phyloP scores from a whole-genome alignment of 306 rosid genomes.

The Chamaecrista fasciculata region DNA sequence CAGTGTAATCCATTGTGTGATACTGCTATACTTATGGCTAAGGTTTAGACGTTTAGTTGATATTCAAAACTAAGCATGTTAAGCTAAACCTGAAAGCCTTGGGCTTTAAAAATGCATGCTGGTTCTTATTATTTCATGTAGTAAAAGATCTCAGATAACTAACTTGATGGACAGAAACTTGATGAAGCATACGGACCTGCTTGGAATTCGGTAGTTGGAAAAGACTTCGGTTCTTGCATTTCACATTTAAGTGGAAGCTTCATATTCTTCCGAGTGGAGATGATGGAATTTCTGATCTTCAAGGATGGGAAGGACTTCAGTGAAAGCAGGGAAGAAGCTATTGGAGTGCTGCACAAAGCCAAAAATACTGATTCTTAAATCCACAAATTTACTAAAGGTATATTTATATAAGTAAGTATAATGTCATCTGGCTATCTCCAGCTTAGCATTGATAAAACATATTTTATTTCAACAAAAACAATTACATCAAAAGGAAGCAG shows the following conservation, averaged over 20 bases:
- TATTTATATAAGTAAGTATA: conserved; percentile 1
- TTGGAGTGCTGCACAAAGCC: conserved; percentile 41
- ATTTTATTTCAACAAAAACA: background rate
- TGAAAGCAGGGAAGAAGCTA: conserved; percentile 51
- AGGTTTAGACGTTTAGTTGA: background rate
- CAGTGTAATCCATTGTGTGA: background rate
- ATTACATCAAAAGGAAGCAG: background rate
- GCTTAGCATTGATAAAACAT: background rate
- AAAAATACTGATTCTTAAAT: conserved; percentile 21
- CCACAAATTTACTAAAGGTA: background rate
- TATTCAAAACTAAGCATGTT: background rate
- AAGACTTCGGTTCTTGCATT: conserved; percentile 71
- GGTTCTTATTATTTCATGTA: background rate
- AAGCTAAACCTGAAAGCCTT: background rate
- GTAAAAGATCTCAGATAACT: background rate
- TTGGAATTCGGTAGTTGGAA: conserved; percentile 72
- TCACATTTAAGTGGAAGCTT: conserved; percentile 60
- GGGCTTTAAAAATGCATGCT: background rate
- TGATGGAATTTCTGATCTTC: conserved; percentile 72
- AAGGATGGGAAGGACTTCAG: conserved; percentile 56
- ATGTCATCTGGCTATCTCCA: background rate
- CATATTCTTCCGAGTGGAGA: conserved; percentile 60
- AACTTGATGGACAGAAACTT: conserved; percentile 41
- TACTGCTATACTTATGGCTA: background rate
- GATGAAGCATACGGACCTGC: conserved; percentile 67